Base-by-base conservation (phyloP, 805 yeast species). In the Maudiozyma bulderi region DNA sequence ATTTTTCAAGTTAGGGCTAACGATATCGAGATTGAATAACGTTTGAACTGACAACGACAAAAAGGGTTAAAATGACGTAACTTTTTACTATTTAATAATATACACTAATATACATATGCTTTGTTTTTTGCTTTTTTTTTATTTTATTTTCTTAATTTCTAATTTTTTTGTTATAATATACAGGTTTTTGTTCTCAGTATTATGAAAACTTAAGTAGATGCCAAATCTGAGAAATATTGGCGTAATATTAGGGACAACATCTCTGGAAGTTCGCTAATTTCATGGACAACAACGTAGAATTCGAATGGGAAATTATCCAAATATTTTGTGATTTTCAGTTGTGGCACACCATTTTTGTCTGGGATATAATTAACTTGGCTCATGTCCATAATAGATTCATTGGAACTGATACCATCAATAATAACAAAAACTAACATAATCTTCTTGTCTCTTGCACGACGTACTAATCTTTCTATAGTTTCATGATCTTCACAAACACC, bases 401-500 rank as follows among this genome's bases (percentile, higher is more conserved):
- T 81, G 37, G 86, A 79, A 26, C 40, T 50, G 54, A 91, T 81
- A 15, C 97, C 96, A 66, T 93, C 98, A 46, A 95, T 82, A 33
- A 93, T 78, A 28, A 93, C 95, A 70, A 93, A 93, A 39, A 93
- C 98, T 52, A 93, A 73, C 96, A 95, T 89, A 52, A 93, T 84
- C 60, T 82, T 84, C 57, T 87, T 86, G 58, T 93, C 98, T 57
- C 95, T 76, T 1, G 98, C 98, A 55, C 79, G 79, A 58, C 99
- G 82, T 4, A 91, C 97, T 57, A 93, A 74, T 54, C 91, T 75
- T 55, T 85, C 81, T 45, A 93, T 73, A 0, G 84, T 80, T 32
- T 76, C 89, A 65, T 93, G 99, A 65, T 90, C 95, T 66, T 93
- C 99, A 63, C 97, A 89, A 44, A 93, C 87, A 68, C 99, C 99